Evolutionary conservation across 495 filamentous ascomycete genomes (phyloP).

Genomic region (Penicillium daleae): DNA sequence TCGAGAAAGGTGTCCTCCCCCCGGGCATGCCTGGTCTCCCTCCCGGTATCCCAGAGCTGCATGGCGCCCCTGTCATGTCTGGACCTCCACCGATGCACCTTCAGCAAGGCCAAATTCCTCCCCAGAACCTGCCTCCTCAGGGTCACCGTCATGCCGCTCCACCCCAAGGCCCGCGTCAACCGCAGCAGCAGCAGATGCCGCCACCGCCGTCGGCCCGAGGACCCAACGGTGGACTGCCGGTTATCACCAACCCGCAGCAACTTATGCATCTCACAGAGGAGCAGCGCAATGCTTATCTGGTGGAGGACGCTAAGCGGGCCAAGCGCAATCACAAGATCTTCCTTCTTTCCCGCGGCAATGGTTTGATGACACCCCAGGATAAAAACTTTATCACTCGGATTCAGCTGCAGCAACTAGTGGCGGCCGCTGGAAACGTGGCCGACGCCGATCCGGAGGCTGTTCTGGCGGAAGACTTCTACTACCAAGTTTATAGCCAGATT

Average conservation of each 20-base stretch:
- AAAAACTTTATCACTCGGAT: slow-evolving; percentile 99
- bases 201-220: slow-evolving; percentile 32
- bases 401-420: slow-evolving; percentile 92
- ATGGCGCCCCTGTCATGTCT: slow-evolving; percentile 46
- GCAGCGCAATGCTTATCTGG: slow-evolving; percentile 73
- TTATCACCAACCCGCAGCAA: slow-evolving; percentile 73
- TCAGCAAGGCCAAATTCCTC: slow-evolving; percentile 45
- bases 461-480: slow-evolving; percentile 94
- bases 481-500: slow-evolving; percentile 94
- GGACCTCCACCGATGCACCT: slow-evolving; percentile 41
- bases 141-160: slow-evolving; percentile 37
- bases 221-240: slow-evolving; percentile 44
- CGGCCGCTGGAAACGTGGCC: slow-evolving; percentile 83
- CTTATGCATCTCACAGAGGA: slow-evolving; percentile 77
- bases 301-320: slow-evolving; percentile 90
- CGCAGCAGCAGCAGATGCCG: slow-evolving; percentile 45
- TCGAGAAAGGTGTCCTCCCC: slow-evolving; percentile 45
- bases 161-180: slow-evolving; percentile 28
- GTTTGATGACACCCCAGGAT: slow-evolving; percentile 97
- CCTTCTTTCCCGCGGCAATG: slow-evolving; percentile 89
- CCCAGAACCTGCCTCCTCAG: slow-evolving; percentile 37
- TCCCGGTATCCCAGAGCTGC: slow-evolving; percentile 50
- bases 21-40: slow-evolving; percentile 54
- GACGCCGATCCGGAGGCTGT: slow-evolving; percentile 79
- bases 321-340: slow-evolving; percentile 99